These are phyloP conservation scores for Wallacemonas sp. DNA, from an alignment of 208 protist species.

Conservation along the genomic window DNA sequence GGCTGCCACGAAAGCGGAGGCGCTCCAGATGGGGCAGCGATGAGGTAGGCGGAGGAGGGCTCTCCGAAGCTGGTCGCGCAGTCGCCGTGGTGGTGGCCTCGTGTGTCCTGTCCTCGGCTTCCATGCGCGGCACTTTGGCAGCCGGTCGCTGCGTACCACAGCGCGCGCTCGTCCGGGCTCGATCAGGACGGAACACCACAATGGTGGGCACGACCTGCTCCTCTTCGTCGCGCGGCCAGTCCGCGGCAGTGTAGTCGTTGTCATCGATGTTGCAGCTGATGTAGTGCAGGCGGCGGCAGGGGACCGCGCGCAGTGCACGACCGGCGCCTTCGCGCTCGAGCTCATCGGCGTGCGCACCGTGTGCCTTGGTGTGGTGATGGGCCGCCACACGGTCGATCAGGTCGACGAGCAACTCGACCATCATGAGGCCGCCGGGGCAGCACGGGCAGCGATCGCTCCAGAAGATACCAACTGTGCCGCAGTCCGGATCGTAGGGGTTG, in stretches of 20 bases:
- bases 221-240: constrained; percentile 46
- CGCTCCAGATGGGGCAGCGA: constrained; percentile 11
- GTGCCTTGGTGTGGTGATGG: constrained; percentile 15
- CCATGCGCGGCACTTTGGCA: not conserved
- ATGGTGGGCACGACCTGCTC: constrained; percentile 47
- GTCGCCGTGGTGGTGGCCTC: not conserved
- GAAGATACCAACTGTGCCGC: constrained; percentile 47
- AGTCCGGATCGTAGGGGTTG: constrained; percentile 3
- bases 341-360: not conserved
- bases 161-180: not conserved
- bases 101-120: not conserved
- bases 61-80: not conserved
- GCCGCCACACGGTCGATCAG: constrained; percentile 30
- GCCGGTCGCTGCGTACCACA: not conserved
- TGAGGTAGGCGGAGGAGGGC: too few relatives aligned
- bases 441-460: constrained; percentile 68
- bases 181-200: constrained; percentile 33
- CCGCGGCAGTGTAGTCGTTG: constrained; percentile 48
- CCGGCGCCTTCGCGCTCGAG: constrained; percentile 18
- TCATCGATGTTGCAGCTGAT: constrained; percentile 68
- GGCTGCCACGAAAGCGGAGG: constrained; percentile 19
- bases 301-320: not conserved
- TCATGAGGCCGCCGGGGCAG: constrained; percentile 51
- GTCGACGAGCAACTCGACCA: constrained; percentile 49
- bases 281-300: constrained; percentile 34